Conservation (phyloP, 2,329 filamentous ascomycete species). For the Penicillium sumatraense region DNA sequence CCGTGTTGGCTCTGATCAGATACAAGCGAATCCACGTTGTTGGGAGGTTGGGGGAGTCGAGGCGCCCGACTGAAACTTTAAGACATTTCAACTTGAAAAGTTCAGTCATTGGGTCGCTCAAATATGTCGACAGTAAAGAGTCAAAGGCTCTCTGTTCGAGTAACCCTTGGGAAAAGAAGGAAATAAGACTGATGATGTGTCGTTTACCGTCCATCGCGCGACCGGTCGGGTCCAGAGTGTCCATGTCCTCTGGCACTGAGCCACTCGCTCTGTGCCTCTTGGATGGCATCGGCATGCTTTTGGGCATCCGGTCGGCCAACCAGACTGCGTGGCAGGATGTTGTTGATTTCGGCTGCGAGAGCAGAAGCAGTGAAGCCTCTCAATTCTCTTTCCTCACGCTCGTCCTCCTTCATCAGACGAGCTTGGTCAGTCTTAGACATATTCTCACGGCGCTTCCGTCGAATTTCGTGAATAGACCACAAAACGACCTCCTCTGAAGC, state of each 20-base stretch:
- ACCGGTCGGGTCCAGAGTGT: slow-evolving; percentile 40
- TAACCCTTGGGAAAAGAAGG: neutral
- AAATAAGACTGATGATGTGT: neutral
- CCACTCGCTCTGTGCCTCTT: slow-evolving; percentile 41
- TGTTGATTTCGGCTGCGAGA: slow-evolving; percentile 51
- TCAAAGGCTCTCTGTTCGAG: neutral
- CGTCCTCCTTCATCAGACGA: slow-evolving; percentile 52
- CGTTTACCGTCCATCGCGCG: slow-evolving; percentile 37
- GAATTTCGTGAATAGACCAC: slow-evolving; percentile 91
- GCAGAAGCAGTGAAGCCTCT: slow-evolving; percentile 51
- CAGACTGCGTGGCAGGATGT: slow-evolving; percentile 41
- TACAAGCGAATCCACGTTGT: neutral
- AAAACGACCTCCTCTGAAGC: slow-evolving; percentile 89
- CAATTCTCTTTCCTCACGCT: slow-evolving; percentile 54
- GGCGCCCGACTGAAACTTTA: slow-evolving; percentile 13
- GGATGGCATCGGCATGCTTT: slow-evolving; percentile 45
- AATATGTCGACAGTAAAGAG: slow-evolving; percentile 14
- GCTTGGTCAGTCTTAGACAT: slow-evolving; percentile 75
- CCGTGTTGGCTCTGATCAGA: neutral
- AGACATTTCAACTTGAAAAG: slow-evolving; percentile 8
- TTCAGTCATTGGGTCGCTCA: slow-evolving; percentile 12
- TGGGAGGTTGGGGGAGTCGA: neutral
- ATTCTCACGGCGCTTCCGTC: slow-evolving; percentile 78
- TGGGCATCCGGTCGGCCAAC: slow-evolving; percentile 42
- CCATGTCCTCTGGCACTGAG: slow-evolving; percentile 34